These are phyloP conservation scores for Rhodocollybia butyracea DNA, from an alignment of 768 basidiomycete genomes.

Conservation along the genomic window DNA sequence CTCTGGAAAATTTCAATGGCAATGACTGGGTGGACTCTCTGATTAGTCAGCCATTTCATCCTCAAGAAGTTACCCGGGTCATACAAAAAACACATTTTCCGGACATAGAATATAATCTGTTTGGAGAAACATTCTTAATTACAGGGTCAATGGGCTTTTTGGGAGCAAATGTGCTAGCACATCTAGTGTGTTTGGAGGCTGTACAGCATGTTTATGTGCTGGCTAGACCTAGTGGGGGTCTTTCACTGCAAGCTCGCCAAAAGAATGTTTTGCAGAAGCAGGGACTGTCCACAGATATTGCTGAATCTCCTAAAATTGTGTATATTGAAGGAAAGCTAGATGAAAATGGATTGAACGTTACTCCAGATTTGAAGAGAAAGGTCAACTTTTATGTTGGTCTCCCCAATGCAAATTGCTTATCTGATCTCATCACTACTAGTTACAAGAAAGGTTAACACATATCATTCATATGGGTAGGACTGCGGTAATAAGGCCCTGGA, in stretches of 20 bases:
- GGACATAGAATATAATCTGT: neutral
- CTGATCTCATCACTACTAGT: too few relatives aligned
- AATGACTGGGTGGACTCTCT: too few relatives aligned
- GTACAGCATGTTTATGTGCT: neutral
- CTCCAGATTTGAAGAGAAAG: neutral
- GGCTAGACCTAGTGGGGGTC: neutral
- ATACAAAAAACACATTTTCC: too few relatives aligned
- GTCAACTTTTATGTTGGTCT: neutral
- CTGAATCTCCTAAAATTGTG: neutral
- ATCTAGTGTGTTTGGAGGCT: neutral
- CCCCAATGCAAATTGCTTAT: too few relatives aligned
- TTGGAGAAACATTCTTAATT: neutral
- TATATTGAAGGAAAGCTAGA: neutral
- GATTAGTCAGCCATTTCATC: too few relatives aligned
- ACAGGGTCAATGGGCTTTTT: neutral
- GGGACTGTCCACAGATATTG: neutral
- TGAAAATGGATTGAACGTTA: neutral
- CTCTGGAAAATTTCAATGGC: too few relatives aligned
- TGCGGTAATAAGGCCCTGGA: neutral
- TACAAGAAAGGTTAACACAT: neutral
- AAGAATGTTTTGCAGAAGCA: neutral
- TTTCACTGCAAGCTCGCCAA: neutral
- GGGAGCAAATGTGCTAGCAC: neutral
- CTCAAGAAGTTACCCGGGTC: too few relatives aligned
- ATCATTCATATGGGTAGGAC: neutral